Evolutionary conservation across 1,284 basidiomycete genomes (phyloP), one percentile per base, ranked within the genome.

Genomic region (Sporisorium exsertum): DNA sequence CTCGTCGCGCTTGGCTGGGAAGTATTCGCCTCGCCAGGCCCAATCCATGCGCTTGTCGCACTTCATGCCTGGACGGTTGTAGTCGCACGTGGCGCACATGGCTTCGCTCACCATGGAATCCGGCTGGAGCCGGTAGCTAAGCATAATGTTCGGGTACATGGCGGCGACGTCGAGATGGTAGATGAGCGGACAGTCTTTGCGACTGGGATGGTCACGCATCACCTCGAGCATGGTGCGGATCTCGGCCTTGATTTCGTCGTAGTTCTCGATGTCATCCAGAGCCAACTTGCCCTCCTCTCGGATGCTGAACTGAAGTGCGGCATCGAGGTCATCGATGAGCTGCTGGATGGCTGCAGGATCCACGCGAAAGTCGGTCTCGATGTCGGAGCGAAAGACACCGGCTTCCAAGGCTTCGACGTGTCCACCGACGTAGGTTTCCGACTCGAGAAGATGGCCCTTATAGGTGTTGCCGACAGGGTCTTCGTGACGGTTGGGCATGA

Each of bases 81-180:
- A 99, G 87, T 99, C 97, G 87, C 97, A 99, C 7, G 97, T 95
- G 0, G 97, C 97, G 84, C 97, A 99, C 49, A 92, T 93, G 9
- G 95, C 91, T 86, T 99, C 97, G 84, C 96, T 94, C 18, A 98
- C 93, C 86, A 99, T 93, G 1, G 97, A 97, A 86, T 99, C 97
- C 2, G 97, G 97, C 82, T 99, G 97, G 3, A 99, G 90, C 60
- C 97, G 93, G 86, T 99, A 99, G 32, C 95, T 97, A 88, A 99
- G 92, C 97, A 99, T 99, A 90, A 99, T 99, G 87, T 99, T 99
- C 65, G 97, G 97, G 85, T 99, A 99, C 97, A 99, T 99, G 78
- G 97, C 97, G 1, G 97, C 97, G 72, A 99, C 97, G 84, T 99
- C 97, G 83, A 99, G 87, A 87, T 99, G 97, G 87, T 99, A 99